Base-by-base conservation (phyloP, 257 asterid genomes). In the Scutellaria galericulata region DNA sequence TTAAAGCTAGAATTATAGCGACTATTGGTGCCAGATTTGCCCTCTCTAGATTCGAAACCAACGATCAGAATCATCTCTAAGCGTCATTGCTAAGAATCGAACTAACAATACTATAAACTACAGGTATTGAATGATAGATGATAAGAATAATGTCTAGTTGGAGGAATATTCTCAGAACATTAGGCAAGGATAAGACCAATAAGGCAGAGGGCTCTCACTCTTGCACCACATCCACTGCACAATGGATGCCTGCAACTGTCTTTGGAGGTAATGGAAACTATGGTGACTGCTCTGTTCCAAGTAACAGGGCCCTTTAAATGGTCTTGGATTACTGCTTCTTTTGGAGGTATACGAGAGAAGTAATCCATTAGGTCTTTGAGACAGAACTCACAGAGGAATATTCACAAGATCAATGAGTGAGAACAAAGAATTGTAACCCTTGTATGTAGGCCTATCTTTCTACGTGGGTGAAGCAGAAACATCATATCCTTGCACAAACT, bases 401-500 rank as follows among this genome's bases (percentile, higher is more conserved):
- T 27, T 9, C 35, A 52, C 37, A n/a, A 18, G 60, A 52, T 12
- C 52, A 68, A 15, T 24, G 72, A 14, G 22, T 39, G 48, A 39
- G 40, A 9, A 18, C 14, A 14, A 12, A 39, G 22, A 14, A 35
- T 15, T 66, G 11, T 62, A 13, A 22, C n/a, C 4, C 7, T 56
- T 14, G 41, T 37, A 41, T 41, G 40, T 55, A 46, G 60, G 50
- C 48, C 2, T 4, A 47, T 15, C 39, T 54, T 45, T 54, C 54
- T 77, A 70, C 7, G 57, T 6, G 1, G 70, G 50, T 27, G 82
- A 76, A 72, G 73, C 78, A 80, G 90, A 81, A 76, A 83, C 91
- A 70, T 67, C 71, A 14, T 64, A 66, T 14, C 91, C 94, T 55
- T 64, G 79, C 22, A 88, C 84, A 73, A 93, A 91, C 60, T 72